Base-by-base conservation (phyloP, 2,329 filamentous ascomycete species). In the Verticillium klebahnii region DNA sequence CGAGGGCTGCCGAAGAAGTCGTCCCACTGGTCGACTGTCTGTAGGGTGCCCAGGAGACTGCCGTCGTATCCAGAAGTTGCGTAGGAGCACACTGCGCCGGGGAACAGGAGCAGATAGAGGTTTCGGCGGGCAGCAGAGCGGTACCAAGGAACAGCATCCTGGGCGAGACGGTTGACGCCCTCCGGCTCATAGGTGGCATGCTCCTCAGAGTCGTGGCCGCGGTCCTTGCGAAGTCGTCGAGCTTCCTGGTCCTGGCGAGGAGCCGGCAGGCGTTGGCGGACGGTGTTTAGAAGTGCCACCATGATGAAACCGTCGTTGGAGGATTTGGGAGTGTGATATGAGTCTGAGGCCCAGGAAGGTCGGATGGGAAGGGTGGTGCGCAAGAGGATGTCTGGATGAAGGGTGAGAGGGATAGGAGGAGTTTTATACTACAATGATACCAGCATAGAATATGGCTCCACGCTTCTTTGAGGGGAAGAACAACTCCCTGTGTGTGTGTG, bases 41-140 rank as follows among this genome's bases (percentile, higher is more conserved):
- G 80, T 0, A 83, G 66, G 7, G 76, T 77, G 63, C 82, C 82
- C 73, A 82, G 79, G 74, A 83, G 79, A n/a, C 75, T 77, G 5
- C 78, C 79, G 67, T 82, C 79, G 59, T 81, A 82, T 1, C 80
- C 79, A 61, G 77, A 80, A 5, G 81, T 82, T 32, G 71, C 72
- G 36, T 74, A 74, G 0, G 72, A 72, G 2, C 74, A 69, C 37
- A 75, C 71, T 29, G 70, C 70, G 2, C 72, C 73, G 2, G 73
- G 71, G 52, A 74, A 72, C 7, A 76, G 69, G 3, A 71, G 67
- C 29, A 72, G 63, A 59, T 75, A 76, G 0, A 76, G 69, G 4
- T 61, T 63, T 37, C 70, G 64, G 9, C 71, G 66, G 17, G 71
- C 68, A 2, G 67, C 65, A 3, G 71, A 73, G 12, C 63, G 64